A percentile compares a stretch with the other conserved stretches of the same genome.
Conservation (phyloP, 2,329 filamentous ascomycete genomes). For the Podosphaera fusca region DNA sequence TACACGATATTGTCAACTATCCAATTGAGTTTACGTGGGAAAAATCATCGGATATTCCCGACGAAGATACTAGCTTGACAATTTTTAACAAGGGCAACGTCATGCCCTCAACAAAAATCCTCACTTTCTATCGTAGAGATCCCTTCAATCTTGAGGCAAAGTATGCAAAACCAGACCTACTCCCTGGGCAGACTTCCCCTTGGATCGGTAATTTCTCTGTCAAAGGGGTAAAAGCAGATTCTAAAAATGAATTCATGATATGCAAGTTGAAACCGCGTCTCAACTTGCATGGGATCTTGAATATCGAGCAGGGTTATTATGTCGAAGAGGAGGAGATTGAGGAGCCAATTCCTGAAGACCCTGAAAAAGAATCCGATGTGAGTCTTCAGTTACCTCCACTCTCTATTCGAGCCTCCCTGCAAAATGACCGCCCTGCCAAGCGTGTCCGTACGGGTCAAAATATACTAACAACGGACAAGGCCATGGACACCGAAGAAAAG, state of each 20-base stretch:
- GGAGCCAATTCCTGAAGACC: conserved; percentile 64
- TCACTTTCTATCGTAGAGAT: conserved; percentile 98
- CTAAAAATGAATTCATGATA: conserved; percentile 96
- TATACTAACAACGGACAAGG: conserved; percentile 18
- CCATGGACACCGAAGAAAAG: conserved; percentile 67
- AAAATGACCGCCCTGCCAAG: conserved; percentile 11
- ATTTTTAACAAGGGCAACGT: conserved; percentile 96
- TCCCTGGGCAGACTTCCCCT: conserved; percentile 75
- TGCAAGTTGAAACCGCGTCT: conserved; percentile 97
- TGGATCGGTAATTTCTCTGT: conserved; percentile 97
- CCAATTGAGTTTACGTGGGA: conserved; percentile 98
- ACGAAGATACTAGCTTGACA: conserved; percentile 90
- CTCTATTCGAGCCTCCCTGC: conserved; percentile 4
- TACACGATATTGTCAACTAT: conserved; percentile 95
- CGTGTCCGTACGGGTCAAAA: conserved; percentile 7
- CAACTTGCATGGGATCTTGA: conserved; percentile 88
- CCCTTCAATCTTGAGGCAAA: conserved; percentile 88
- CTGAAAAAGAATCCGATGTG: conserved; percentile 42
- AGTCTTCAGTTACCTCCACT: conserved; percentile 18
- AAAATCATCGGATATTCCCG: conserved; percentile 91
- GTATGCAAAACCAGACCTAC: conserved; percentile 65
- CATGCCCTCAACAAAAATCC: conserved; percentile 94
- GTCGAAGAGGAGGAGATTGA: conserved; percentile 96
- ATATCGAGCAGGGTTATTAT: conserved; percentile 91
- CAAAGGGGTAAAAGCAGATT: conserved; percentile 86